Base-by-base conservation (phyloP, 202 grass and related monocot genomes). In the Digitaria exilis region DNA sequence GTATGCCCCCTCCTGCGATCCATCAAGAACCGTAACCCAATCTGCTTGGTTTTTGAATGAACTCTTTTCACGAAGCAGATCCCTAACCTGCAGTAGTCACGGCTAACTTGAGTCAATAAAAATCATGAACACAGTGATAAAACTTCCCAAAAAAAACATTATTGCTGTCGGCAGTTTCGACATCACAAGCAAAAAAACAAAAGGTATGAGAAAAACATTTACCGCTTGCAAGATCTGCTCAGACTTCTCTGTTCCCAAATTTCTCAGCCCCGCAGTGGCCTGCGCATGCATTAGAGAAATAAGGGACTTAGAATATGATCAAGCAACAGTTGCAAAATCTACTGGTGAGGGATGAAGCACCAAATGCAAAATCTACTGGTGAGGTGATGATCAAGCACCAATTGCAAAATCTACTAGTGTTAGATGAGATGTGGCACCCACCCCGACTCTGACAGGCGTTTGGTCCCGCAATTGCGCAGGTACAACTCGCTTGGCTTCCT, bases 11-110 rank as follows among this genome's bases (percentile, higher is more conserved):
- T 98, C 96, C 85, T 96, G 96, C 15, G 61, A 82, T 83, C 96
- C 96, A 90, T 98, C 96, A 79, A 98, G 93, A 86, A 98, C 96
- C 57, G 93, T 84, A 21, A 91, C 90, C 96, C 96, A 96, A 79
- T 96, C 87, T 0, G 80, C 28, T 64, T 96, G 89, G 63, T 77
- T 94, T 71, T 90, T 98, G 14, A 98, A 90, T 1, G 91, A 92
- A 71, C 91, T 94, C 65, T 94, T 95, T 21, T 92, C 85, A 4
- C 86, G 84, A 55, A 98, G 91, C 65, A 98, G 89, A 70, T 96
- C 89, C 74, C 91, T 95, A 56, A 98, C 96, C 96, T 98, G 79
- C 49, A 86, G 9, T 5, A 7, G 39, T 31, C 17, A 62, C 5
- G 68, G 13, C 1, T 7, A 68, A 35, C 2, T 56, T 16, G 10